These are phyloP conservation scores for Phytophthora multivora DNA, from an alignment of 352 stramenopile species.

Conservation along the genomic window DNA sequence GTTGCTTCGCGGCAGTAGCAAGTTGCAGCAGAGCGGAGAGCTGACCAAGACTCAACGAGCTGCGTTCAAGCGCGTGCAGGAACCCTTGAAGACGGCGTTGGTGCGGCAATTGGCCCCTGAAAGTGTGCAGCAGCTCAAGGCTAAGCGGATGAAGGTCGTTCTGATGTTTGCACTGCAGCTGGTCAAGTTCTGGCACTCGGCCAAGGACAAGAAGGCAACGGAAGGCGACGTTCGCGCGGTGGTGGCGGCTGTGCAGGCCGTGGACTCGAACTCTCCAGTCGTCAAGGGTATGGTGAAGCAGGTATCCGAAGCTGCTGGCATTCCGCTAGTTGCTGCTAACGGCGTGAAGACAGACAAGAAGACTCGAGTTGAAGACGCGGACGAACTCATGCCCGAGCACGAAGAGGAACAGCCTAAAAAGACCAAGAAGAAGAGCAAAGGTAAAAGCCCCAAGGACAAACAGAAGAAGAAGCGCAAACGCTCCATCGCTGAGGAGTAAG, in stretches of 20 bases:
- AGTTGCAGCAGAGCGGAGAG: constrained; percentile 28
- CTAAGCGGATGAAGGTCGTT: constrained; percentile 81
- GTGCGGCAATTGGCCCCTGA: constrained; percentile 48
- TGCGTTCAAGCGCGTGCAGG: constrained; percentile 40
- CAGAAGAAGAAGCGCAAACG: constrained; percentile 70
- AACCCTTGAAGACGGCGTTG: constrained; percentile 47
- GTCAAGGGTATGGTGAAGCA: constrained; percentile 79
- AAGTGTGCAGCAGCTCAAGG: constrained; percentile 55
- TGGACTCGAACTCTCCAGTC: constrained; percentile 69
- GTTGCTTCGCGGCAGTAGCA: constrained; percentile 46
- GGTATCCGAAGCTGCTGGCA: constrained; percentile 46
- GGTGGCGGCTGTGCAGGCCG: constrained; percentile 43
- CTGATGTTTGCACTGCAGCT: constrained; percentile 71
- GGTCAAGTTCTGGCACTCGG: constrained; percentile 59
- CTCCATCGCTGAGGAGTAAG: constrained; percentile 34
- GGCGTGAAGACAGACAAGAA: constrained; percentile 39
- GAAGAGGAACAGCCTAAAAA: constrained; percentile 23
- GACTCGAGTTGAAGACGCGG: constrained; percentile 15
- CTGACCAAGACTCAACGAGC: constrained; percentile 34
- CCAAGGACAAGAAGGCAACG: constrained; percentile 24
- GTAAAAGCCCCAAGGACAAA: constrained; percentile 48
- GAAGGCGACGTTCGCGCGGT: constrained; percentile 40
- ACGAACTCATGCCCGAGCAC: constrained; percentile 37
- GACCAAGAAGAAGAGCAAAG: constrained; percentile 44
- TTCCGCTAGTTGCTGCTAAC: constrained; percentile 29